These are phyloP conservation scores for Claviceps sorghi DNA, from an alignment of 2,329 filamentous ascomycete species.

Conservation along the genomic window DNA sequence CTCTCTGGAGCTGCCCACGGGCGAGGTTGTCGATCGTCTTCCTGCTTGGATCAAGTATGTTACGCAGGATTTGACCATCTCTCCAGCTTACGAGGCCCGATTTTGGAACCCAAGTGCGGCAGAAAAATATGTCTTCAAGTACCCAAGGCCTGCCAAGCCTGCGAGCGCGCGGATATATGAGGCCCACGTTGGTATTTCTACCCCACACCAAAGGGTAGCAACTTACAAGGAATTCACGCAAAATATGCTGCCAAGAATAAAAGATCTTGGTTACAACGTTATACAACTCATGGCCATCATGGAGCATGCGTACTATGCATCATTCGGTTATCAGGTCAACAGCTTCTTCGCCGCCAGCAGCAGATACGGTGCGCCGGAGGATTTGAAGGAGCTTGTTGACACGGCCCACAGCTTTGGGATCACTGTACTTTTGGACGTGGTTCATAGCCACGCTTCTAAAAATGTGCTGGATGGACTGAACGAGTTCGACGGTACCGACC, in stretches of 20 bases:
- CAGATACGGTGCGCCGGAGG: conserved; percentile 83
- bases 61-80: conserved; percentile 80
- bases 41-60: conserved; percentile 97
- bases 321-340: conserved; percentile 97
- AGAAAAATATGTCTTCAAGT: conserved; percentile 73
- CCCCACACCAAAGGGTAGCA: conserved; percentile 72
- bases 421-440: conserved; percentile 82
- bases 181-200: conserved; percentile 96
- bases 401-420: conserved; percentile 86
- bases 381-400: conserved; percentile 91
- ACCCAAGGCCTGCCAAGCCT: conserved; percentile 69
- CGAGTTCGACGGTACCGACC: conserved; percentile 87
- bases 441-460: conserved; percentile 96
- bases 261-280: conserved; percentile 82
- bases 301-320: conserved; percentile 99
- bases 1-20: conserved; percentile 63
- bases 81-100: conserved; percentile 81
- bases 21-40: conserved; percentile 72
- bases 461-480: conserved; percentile 93
- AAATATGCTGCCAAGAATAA: conserved; percentile 83
- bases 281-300: conserved; percentile 98
- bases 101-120: conserved; percentile 86
- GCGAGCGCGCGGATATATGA: conserved; percentile 85
- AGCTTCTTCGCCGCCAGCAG: conserved; percentile 97
- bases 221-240: conserved; percentile 96